A percentile compares a stretch with the other conserved stretches of the same genome.
Evolutionary conservation across 164 flowering plant genomes (phyloP).

Genomic region (Stephania yunnanensis): DNA sequence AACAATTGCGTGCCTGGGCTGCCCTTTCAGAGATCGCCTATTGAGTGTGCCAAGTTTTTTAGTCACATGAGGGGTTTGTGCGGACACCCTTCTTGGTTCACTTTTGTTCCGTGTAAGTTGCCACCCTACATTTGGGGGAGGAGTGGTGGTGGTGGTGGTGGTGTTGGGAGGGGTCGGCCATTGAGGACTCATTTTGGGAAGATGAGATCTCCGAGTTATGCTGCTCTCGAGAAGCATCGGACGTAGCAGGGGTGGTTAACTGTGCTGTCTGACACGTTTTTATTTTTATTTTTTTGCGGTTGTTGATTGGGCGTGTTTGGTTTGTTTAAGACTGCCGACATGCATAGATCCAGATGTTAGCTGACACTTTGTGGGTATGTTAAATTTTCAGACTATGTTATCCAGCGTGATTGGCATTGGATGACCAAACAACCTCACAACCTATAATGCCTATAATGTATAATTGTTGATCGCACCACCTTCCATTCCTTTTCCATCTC

Average conservation of each 20-base stretch:
- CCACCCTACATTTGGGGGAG: slow-evolving; percentile 3
- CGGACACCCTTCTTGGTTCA: neutral
- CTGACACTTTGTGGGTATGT: too few species aligned
- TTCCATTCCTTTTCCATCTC: too few species aligned
- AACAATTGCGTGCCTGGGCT: slow-evolving; percentile 28
- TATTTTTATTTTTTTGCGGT: too few species aligned
- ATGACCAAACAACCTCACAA: too few species aligned
- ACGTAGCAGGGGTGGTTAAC: neutral
- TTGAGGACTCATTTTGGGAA: neutral
- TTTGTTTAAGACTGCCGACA: too few species aligned
- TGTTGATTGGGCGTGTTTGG: too few species aligned
- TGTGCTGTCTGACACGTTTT: too few species aligned
- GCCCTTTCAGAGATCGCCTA: slow-evolving; percentile 21
- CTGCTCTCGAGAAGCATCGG: slow-evolving; percentile 10
- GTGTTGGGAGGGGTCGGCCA: neutral
- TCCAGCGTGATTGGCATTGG: too few species aligned
- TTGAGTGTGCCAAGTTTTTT: slow-evolving; percentile 26
- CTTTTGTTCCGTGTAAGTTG: slow-evolving; percentile 18
- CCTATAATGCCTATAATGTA: too few species aligned
- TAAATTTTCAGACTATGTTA: too few species aligned
- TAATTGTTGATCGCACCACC: too few species aligned
- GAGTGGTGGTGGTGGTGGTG: neutral
- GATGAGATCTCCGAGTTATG: neutral
- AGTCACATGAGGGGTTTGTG: slow-evolving; percentile 12
- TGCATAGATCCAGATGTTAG: too few species aligned